Percentiles rank a stretch among this genome's conserved stretches.
phyloP scores from a whole-genome alignment of 192 early-diverging fungal genomes.

The Irineochytrium annulatum region DNA sequence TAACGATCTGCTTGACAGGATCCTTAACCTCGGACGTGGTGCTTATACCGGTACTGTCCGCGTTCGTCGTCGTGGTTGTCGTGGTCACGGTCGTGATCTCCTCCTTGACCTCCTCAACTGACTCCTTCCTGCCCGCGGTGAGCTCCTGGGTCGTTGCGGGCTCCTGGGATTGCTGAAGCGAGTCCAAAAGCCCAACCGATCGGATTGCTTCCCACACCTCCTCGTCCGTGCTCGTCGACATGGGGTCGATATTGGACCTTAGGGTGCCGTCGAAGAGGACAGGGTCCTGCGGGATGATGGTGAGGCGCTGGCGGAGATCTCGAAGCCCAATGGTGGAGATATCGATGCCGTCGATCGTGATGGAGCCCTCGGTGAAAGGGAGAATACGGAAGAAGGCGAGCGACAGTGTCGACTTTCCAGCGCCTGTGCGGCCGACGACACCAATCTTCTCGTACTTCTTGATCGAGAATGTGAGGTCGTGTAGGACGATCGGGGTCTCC shows the following conservation, averaged over 20 bases:
- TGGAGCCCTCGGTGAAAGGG: constrained; percentile 54
- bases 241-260: constrained; percentile 70
- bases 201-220: constrained; percentile 50
- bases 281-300: constrained; percentile 47
- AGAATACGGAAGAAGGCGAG: constrained; percentile 69
- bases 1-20: no score
- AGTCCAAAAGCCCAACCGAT: constrained; percentile 63
- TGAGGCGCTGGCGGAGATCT: constrained; percentile 46
- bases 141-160: no score
- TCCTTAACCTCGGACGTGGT: no score
- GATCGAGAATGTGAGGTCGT: constrained; percentile 30
- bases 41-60: no score
- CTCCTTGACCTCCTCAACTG: no score
- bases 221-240: constrained; percentile 30
- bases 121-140: constrained; percentile 49
- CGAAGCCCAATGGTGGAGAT: constrained; percentile 53
- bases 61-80: no score
- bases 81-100: no score
- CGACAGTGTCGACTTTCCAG: constrained; percentile 69
- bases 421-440: constrained; percentile 61
- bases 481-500: constrained; percentile 35
- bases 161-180: no score
- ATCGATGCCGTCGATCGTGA: constrained; percentile 50
- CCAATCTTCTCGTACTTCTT: constrained; percentile 38
- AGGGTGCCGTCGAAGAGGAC: constrained; percentile 47